phyloP scores from a whole-genome alignment of 1,284 basidiomycete species.

The Schizophyllum commune region DNA sequence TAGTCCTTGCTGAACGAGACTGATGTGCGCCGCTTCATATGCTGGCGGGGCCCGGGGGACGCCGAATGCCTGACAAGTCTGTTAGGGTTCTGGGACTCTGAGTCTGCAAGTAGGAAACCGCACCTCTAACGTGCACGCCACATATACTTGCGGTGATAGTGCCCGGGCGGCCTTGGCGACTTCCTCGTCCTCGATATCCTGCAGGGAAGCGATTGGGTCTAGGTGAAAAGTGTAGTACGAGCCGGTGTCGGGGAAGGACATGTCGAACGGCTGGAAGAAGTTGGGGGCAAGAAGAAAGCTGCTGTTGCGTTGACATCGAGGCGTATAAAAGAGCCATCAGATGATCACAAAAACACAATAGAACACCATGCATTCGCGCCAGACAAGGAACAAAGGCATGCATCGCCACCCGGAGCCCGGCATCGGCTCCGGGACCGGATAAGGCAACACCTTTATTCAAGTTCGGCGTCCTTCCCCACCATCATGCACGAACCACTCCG shows the following conservation, averaged over 20 bases:
- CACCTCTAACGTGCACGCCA: background rate
- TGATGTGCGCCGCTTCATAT: background rate
- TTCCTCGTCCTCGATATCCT: background rate
- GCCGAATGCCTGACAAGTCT: background rate
- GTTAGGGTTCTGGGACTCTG: background rate
- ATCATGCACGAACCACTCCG: too few species aligned
- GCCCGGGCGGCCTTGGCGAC: background rate
- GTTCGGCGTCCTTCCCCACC: too few species aligned
- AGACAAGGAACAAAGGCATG: too few species aligned
- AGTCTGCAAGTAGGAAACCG: background rate
- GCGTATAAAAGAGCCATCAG: too few species aligned
- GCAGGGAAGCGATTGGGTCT: background rate
- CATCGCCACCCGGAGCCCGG: too few species aligned
- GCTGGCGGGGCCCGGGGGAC: background rate
- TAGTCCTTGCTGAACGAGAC: background rate
- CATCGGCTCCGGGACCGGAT: too few species aligned
- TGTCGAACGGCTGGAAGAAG: background rate
- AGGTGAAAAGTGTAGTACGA: background rate
- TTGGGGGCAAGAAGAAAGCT: too few species aligned
- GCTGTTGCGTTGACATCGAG: too few species aligned
- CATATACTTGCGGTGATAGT: background rate
- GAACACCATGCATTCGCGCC: too few species aligned
- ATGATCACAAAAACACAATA: too few species aligned
- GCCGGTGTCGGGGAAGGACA: background rate
- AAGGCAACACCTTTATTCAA: too few species aligned